Evolutionary conservation across 805 yeast genomes (phyloP).

Genomic region (Kuraishia piskuri): DNA sequence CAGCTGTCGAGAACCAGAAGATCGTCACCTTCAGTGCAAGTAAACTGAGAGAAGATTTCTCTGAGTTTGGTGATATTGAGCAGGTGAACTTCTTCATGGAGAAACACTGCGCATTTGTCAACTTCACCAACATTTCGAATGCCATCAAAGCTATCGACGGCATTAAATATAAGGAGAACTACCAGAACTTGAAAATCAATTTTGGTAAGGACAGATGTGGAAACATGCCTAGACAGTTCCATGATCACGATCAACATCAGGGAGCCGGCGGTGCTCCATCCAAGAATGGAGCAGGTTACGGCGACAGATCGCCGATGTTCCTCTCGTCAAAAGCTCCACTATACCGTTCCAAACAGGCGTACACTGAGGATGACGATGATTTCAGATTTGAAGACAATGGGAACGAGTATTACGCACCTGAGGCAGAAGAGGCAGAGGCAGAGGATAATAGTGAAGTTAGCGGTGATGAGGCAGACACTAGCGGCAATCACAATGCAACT

Average conservation of each 20-base stretch:
- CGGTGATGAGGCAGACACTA: neutral
- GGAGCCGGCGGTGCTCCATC: neutral
- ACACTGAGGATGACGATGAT: neutral
- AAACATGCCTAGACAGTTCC: constrained; percentile 75
- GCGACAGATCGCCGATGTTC: neutral
- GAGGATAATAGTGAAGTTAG: neutral
- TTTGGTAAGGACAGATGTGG: constrained; percentile 96
- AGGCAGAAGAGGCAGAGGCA: neutral
- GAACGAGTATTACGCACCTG: neutral
- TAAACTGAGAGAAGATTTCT: constrained; percentile 64
- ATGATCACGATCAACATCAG: neutral
- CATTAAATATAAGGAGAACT: constrained; percentile 65
- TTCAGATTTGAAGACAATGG: neutral
- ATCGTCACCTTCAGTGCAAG: neutral
- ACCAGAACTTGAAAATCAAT: constrained; percentile 68
- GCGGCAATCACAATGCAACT: neutral
- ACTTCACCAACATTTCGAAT: constrained; percentile 82
- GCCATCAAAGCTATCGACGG: constrained; percentile 93
- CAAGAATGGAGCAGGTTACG: neutral
- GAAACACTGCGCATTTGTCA: constrained; percentile 84
- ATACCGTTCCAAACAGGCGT: neutral
- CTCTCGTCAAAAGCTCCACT: neutral
- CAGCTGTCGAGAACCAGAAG: neutral
- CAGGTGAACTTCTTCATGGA: constrained; percentile 84
- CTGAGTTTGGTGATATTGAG: constrained; percentile 87